Base-by-base conservation (phyloP, 192 early-diverging fungal species). In the Coemansia brasiliensis region DNA sequence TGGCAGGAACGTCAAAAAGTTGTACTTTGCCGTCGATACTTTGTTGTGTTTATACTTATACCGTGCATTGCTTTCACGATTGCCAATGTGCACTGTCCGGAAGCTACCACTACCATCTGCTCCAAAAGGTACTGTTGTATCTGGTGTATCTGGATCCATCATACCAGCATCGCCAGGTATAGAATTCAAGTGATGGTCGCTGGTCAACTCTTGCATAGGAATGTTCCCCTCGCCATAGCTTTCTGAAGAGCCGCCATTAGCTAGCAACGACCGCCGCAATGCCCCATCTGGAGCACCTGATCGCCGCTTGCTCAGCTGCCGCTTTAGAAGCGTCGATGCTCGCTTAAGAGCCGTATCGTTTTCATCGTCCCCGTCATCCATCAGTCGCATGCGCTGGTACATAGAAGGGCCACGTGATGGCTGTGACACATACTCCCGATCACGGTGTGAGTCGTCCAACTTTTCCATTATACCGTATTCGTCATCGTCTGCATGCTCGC, bases 21-120 rank as follows among this genome's bases (percentile, higher is more conserved):
- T 96, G 83, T 99, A 99, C 78, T 99, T 99, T 58, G 92, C 90
- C 9, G 97, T 98, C 29, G 91, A 93, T 51, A 99, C 90, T 18
- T 83, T 74, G 69, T 99, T 99, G 78, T 95, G 91, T 25, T 95
- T 77, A 60, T 86, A 99, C 71, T 90, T 92, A 67, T 81, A 77
- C 44, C 86, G 80, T 8, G 69, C 74, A 61, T 99, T 99, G 55
- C 86, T 81, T 41, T 84, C 76, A 4, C 84, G 63, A 44, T 95
- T 90, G 80, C 97, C 94, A 32, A 99, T 80, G 72, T 95, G 87
- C 55, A 99, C 94, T 48, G 85, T 82, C n/a, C 96, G 87, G 52
- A 69, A 82, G 63, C 61, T 63, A 45, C 63, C 66, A 7, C 63
- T 57, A 39, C 48, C 66, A 38, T 57, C 68, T 13, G 43, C 52